Conservation (phyloP, 371 early-diverging fungal genomes). For the Syncephalastrum racemosum region DNA sequence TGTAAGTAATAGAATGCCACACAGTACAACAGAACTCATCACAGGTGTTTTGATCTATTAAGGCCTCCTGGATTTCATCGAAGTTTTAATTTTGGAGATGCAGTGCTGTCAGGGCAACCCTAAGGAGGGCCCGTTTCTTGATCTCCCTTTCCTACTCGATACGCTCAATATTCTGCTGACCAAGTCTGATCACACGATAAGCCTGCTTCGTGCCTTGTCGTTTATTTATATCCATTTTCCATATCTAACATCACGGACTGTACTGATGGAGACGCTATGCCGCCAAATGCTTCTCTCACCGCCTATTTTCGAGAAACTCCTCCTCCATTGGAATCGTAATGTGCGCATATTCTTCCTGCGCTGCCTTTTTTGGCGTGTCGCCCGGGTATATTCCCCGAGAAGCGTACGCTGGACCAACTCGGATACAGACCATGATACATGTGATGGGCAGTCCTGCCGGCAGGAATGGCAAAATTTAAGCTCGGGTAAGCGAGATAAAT, state of each 20-base stretch:
- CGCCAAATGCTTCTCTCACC: constrained; percentile 38
- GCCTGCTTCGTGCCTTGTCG: constrained; percentile 47
- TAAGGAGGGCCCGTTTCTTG: constrained; percentile 24
- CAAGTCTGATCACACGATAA: constrained; percentile 48
- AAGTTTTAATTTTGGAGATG: constrained; percentile 39
- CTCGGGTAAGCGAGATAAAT: neutral
- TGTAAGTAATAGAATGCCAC: constrained; percentile 26
- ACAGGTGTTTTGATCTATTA: neutral
- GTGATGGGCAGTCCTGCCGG: neutral
- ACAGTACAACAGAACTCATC: neutral
- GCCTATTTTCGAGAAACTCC: constrained; percentile 44
- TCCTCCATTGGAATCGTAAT: constrained; percentile 54
- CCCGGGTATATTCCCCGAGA: constrained; percentile 14
- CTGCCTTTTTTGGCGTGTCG: constrained; percentile 52
- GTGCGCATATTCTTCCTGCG: constrained; percentile 55
- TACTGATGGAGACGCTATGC: constrained; percentile 36
- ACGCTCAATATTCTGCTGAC: constrained; percentile 43
- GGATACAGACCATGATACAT: neutral
- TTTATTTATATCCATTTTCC: constrained; percentile 56
- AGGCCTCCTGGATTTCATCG: constrained; percentile 50
- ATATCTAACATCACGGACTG: constrained; percentile 39
- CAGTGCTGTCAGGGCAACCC: constrained; percentile 30
- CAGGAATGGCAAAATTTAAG: neutral
- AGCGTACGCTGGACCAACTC: constrained; percentile 15
- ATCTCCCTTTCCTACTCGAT: constrained; percentile 45